These are phyloP conservation scores for Fusarium sublunatum DNA, from an alignment of 2,329 filamentous ascomycete species.

Conservation along the genomic window DNA sequence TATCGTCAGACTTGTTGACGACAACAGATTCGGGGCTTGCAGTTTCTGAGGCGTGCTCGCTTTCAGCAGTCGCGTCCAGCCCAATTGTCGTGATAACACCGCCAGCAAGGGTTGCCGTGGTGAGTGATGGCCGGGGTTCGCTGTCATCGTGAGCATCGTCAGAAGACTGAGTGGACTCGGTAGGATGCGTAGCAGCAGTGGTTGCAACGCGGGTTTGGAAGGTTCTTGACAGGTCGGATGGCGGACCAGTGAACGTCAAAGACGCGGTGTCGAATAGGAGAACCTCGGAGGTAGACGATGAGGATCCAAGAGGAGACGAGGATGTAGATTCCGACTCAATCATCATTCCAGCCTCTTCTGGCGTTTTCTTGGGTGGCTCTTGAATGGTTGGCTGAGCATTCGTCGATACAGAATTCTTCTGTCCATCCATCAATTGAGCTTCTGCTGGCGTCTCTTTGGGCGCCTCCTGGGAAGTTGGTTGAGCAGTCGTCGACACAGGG, in stretches of 20 bases:
- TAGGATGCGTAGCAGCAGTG: slow-evolving; percentile 31
- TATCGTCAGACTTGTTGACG: slow-evolving; percentile 20
- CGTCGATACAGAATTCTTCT: slow-evolving; percentile 19
- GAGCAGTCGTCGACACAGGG: not conserved
- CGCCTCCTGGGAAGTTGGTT: slow-evolving; percentile 2
- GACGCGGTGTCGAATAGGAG: slow-evolving; percentile 36
- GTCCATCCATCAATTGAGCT: slow-evolving; percentile 10
- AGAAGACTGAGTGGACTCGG: slow-evolving; percentile 33
- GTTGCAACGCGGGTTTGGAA: slow-evolving; percentile 32
- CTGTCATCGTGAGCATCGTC: slow-evolving; percentile 17
- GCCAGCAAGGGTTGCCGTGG: slow-evolving; percentile 39
- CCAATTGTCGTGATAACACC: slow-evolving; percentile 38
- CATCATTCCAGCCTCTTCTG: slow-evolving; percentile 23
- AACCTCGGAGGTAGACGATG: slow-evolving; percentile 20
- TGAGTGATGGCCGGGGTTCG: slow-evolving; percentile 27
- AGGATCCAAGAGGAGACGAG: not conserved
- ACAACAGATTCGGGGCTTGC: slow-evolving; percentile 20
- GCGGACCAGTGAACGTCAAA: slow-evolving; percentile 31
- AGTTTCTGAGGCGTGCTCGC: slow-evolving; percentile 34
- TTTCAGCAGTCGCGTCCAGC: slow-evolving; percentile 37
- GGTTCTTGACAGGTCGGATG: slow-evolving; percentile 33
- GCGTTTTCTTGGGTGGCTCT: not conserved
- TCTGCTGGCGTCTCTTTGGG: slow-evolving; percentile 19
- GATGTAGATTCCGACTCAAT: slow-evolving; percentile 8
- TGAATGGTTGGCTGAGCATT: slow-evolving; percentile 5